These are phyloP conservation scores for Solioccasus polychromus DNA, from an alignment of 768 basidiomycete genomes.

Conservation along the genomic window DNA sequence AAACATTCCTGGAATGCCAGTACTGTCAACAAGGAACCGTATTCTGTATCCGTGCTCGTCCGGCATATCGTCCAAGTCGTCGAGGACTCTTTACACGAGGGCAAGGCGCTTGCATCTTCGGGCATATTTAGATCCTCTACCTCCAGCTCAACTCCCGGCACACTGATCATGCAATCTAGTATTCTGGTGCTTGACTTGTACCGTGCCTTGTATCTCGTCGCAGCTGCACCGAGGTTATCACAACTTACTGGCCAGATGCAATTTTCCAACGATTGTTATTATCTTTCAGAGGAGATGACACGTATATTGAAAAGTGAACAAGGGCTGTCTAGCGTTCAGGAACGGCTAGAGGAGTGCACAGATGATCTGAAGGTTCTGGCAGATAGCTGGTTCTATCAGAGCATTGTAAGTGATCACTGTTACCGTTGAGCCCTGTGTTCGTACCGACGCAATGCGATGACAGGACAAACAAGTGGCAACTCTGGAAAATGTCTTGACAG, in stretches of 20 bases:
- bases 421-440: neutral
- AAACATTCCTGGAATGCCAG: conserved; percentile 17
- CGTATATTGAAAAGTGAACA: conserved; percentile 29
- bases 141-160: conserved; percentile 43
- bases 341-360: conserved; percentile 50
- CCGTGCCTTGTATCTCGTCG: conserved; percentile 73
- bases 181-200: conserved; percentile 73
- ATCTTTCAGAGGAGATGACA: conserved; percentile 52
- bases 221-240: conserved; percentile 46
- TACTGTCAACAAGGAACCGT: conserved; percentile 43
- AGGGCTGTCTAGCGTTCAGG: conserved; percentile 33
- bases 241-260: conserved; percentile 60
- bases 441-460: neutral
- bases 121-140: conserved; percentile 42
- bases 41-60: conserved; percentile 56
- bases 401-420: conserved; percentile 50
- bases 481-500: conserved; percentile 43
- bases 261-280: conserved; percentile 80
- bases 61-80: conserved; percentile 55
- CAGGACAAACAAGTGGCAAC: conserved; percentile 24
- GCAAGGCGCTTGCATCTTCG: conserved; percentile 57
- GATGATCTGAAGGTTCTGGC: conserved; percentile 52
- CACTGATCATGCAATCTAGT: conserved; percentile 57
- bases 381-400: conserved; percentile 68
- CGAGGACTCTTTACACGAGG: conserved; percentile 64